Conservation (phyloP, 306 rosid species). For the Cercis canadensis region DNA sequence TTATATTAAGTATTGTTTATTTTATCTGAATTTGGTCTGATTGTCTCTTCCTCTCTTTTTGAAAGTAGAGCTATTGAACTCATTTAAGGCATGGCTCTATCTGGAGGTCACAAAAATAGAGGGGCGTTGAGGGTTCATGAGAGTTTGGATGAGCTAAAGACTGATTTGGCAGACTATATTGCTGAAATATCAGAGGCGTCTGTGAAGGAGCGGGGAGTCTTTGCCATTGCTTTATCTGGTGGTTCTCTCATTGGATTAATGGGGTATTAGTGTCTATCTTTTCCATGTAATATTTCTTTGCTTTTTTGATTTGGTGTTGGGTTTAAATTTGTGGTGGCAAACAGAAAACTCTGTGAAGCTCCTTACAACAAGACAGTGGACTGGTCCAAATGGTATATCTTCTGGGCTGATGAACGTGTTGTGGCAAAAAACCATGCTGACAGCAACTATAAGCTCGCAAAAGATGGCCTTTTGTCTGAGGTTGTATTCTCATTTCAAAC, state of each 20-base stretch:
- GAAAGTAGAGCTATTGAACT: conserved; percentile 32
- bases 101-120: conserved; percentile 56
- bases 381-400: conserved; percentile 95
- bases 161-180: conserved; percentile 88
- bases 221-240: conserved; percentile 94
- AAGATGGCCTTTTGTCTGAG: conserved; percentile 83
- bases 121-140: conserved; percentile 80
- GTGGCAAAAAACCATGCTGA: conserved; percentile 88
- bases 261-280: conserved; percentile 81
- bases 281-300: conserved; percentile 42
- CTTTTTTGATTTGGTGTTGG: conserved; percentile 50
- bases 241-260: conserved; percentile 97
- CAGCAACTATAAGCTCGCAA: conserved; percentile 97
- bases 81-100: conserved; percentile 64
- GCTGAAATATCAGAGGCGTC: conserved; percentile 85
- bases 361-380: conserved; percentile 97
- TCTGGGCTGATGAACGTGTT: conserved; percentile 98
- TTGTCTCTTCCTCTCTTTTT: neutral
- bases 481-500: conserved; percentile 48
- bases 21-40: conserved; percentile 34
- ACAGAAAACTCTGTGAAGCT: conserved; percentile 87
- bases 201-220: conserved; percentile 89
- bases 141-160: conserved; percentile 84
- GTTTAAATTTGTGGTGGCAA: conserved; percentile 49
- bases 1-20: neutral